Conservation (phyloP, 345 rosid genomes). For the Angophora floribunda region DNA sequence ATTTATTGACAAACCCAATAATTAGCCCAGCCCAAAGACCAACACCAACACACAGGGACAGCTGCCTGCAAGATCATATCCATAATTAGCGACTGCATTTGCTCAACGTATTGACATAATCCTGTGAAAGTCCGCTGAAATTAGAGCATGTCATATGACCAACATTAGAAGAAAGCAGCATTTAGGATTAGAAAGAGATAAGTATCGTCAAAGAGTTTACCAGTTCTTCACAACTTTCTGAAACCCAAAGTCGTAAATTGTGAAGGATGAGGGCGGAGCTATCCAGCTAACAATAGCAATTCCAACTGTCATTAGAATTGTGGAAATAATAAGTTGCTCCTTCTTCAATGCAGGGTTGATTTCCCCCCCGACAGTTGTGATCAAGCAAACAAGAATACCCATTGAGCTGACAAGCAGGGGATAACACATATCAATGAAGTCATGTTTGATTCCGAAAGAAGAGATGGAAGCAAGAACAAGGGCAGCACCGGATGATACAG, state of each 20-base stretch:
- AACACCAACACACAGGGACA: neutral
- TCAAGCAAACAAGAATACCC: neutral
- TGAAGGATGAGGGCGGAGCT: neutral
- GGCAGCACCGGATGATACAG: neutral
- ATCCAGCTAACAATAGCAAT: constrained; percentile 1
- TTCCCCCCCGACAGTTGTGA: neutral
- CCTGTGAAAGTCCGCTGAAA: neutral
- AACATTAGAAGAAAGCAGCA: neutral
- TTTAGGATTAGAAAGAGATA: neutral
- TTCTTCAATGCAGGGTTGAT: neutral
- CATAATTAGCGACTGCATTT: neutral
- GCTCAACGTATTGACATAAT: neutral
- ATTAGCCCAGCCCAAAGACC: constrained; percentile 5
- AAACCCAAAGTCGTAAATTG: neutral
- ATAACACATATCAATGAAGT: neutral
- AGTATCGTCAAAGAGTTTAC: neutral
- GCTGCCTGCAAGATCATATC: neutral
- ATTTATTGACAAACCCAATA: neutral
- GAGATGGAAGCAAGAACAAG: constrained; percentile 5
- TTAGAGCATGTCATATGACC: neutral
- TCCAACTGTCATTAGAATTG: neutral
- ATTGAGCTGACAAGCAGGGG: neutral
- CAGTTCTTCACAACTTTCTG: neutral
- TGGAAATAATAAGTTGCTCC: neutral
- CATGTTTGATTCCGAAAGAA: neutral